These are phyloP conservation scores for Lolium multiflorum DNA, from an alignment of 176 grass and related monocot species.

Conservation along the genomic window DNA sequence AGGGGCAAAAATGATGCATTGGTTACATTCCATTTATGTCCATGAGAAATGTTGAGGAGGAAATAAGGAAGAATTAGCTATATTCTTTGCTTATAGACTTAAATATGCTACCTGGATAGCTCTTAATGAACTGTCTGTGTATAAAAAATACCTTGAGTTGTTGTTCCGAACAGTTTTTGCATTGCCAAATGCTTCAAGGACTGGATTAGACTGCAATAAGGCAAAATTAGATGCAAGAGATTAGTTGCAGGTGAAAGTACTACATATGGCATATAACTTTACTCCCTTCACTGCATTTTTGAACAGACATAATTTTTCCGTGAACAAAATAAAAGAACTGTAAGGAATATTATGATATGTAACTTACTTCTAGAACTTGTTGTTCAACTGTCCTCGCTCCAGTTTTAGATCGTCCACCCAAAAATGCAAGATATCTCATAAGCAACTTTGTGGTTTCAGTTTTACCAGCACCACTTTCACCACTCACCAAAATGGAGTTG, in stretches of 20 bases:
- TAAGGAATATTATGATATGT: conserved; percentile 27
- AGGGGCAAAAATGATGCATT: conserved; percentile 25
- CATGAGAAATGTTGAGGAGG: not conserved
- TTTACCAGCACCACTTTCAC: conserved; percentile 99
- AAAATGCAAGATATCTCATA: conserved; percentile 93
- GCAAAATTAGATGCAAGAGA: conserved; percentile 23
- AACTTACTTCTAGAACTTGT: conserved; percentile 94
- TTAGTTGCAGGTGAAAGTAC: conserved; percentile 35
- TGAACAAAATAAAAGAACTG: conserved; percentile 2
- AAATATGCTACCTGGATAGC: conserved; percentile 36
- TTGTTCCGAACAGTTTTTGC: conserved; percentile 95
- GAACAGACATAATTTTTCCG: not conserved
- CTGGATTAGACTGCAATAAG: conserved; percentile 82
- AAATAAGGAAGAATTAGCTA: conserved; percentile 3
- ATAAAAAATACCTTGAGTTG: conserved; percentile 76
- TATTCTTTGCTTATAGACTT: conserved; percentile 29
- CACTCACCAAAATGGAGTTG: conserved; percentile 96
- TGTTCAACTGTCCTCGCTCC: conserved; percentile 93
- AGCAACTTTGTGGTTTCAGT: conserved; percentile 98
- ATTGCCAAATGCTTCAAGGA: conserved; percentile 98
- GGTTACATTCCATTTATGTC: not conserved
- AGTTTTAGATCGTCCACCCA: conserved; percentile 80
- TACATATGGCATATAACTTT: not conserved
- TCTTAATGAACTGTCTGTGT: conserved; percentile 18
- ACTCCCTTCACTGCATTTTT: conserved; percentile 16